Evolutionary conservation across 2,329 filamentous ascomycete genomes (phyloP).

Genomic region (Hypoxylon sp.): DNA sequence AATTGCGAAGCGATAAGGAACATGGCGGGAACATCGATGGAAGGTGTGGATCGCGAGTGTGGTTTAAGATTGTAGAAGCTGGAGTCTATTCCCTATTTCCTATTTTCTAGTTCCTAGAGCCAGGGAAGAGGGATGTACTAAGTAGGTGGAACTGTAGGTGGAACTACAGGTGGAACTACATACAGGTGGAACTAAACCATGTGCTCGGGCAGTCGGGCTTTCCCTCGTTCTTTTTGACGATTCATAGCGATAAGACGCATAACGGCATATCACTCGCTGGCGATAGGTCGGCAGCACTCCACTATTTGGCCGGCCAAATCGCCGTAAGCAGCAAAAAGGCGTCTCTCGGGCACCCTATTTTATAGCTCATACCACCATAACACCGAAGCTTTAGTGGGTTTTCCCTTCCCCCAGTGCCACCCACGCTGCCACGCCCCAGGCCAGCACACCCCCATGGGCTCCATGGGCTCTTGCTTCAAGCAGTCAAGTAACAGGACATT

Average conservation of each 20-base stretch:
- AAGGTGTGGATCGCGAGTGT: conserved; percentile 28
- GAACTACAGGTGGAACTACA: neutral
- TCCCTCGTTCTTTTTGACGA: conserved; percentile 16
- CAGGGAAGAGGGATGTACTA: too few relatives aligned
- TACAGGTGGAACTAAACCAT: conserved; percentile 9
- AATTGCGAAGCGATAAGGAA: conserved; percentile 11
- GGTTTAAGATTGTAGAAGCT: neutral
- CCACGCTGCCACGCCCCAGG: conserved; percentile 19
- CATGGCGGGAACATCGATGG: conserved; percentile 7
- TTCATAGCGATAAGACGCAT: conserved; percentile 43
- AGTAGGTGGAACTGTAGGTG: too few relatives aligned
- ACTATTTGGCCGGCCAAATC: conserved; percentile 55
- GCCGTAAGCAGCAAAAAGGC: conserved; percentile 51
- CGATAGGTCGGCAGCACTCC: conserved; percentile 53
- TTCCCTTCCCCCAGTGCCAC: conserved; percentile 40
- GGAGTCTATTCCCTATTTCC: too few relatives aligned
- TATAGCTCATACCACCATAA: conserved; percentile 47
- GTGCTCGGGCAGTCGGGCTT: conserved; percentile 25
- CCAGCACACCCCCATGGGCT: conserved; percentile 18
- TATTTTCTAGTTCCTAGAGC: too few relatives aligned
- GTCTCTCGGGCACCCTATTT: conserved; percentile 44
- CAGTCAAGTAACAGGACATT: conserved; percentile 5
- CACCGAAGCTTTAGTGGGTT: conserved; percentile 45
- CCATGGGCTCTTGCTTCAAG: neutral
- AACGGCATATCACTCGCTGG: conserved; percentile 51